Evolutionary conservation across 139 green algal genomes (phyloP), one percentile per base, ranked within the genome.

Genomic region (Chlamydomonas eustigma): DNA sequence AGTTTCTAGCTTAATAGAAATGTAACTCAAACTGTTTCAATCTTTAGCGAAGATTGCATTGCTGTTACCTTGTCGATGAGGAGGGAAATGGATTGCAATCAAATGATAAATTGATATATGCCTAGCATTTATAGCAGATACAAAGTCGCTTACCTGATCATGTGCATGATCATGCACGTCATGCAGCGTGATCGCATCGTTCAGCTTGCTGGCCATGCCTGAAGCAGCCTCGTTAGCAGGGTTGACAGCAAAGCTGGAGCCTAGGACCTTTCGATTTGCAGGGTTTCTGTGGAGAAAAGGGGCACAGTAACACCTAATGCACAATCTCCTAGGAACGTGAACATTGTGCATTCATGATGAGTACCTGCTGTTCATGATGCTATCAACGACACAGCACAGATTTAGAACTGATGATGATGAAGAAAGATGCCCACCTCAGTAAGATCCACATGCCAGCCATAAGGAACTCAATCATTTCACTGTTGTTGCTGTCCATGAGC

Each of bases 401-500:
- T 58, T 18, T 58, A 58, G 44, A 58, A 58, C 44, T 58, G 44
- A 12, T 28, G 44, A 58, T 58, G 44, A 58, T 18, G 12, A 18
- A 58, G 12, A 28, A 28, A 18, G 12, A 12, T 18, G 12, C 63
- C 63, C 63, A 73, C 65, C 80, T 64, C 68, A 94, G 81, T 79
- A 93, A 78, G 64, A 94, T 92, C 90, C 90, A 94, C 86, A 93
- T 90, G 73, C 85, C 88, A 3, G 85, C 85, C 88, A 93, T 92
- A 1, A 88, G 78, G 78, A 84, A 87, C 84, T 94, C 90, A n/a
- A 92, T 83, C 87, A 91, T 91, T 67, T 91, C 81, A 37, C 67
- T 78, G 74, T 83, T 86, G 78, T 78, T 52, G 65, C 74, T 82
- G 81, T 86, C 81, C 73, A 81, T 86, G 50, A 86, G 75, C 36